A percentile compares a stretch with the other conserved stretches of the same genome.
Conservation (phyloP, 495 filamentous ascomycete species). For the Halenospora varia region DNA sequence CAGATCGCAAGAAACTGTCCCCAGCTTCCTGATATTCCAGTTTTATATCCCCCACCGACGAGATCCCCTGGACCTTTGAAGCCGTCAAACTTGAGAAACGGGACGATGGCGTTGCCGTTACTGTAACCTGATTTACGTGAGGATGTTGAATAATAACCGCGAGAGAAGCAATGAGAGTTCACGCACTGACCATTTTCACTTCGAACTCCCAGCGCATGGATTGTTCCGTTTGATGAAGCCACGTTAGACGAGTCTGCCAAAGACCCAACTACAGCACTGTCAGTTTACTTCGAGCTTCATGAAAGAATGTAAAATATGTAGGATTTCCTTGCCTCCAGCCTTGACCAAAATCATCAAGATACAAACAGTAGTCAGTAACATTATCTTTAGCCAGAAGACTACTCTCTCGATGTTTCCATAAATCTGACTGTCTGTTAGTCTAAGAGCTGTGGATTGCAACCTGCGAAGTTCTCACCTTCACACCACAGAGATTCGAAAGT, state of each 20-base stretch:
- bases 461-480: too few species aligned
- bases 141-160: not conserved
- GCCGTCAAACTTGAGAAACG: not conserved
- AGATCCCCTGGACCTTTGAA: not conserved
- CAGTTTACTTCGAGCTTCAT: not conserved
- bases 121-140: not conserved
- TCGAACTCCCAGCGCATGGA: not conserved
- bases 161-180: not conserved
- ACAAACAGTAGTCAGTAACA: not conserved
- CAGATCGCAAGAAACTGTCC: not conserved
- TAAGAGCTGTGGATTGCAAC: too few species aligned
- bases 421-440: too few species aligned
- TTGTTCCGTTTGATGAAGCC: not conserved
- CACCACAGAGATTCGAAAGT: too few species aligned
- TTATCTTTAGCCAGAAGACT: not conserved
- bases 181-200: not conserved
- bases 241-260: not conserved
- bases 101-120: not conserved
- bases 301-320: not conserved
- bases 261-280: not conserved
- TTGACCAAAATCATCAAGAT: not conserved
- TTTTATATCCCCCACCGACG: not conserved
- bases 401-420: not conserved
- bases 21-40: not conserved
- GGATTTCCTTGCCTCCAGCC: not conserved